These are phyloP conservation scores for Kingdonia uniflora DNA, from an alignment of 164 flowering plant species.

Conservation along the genomic window DNA sequence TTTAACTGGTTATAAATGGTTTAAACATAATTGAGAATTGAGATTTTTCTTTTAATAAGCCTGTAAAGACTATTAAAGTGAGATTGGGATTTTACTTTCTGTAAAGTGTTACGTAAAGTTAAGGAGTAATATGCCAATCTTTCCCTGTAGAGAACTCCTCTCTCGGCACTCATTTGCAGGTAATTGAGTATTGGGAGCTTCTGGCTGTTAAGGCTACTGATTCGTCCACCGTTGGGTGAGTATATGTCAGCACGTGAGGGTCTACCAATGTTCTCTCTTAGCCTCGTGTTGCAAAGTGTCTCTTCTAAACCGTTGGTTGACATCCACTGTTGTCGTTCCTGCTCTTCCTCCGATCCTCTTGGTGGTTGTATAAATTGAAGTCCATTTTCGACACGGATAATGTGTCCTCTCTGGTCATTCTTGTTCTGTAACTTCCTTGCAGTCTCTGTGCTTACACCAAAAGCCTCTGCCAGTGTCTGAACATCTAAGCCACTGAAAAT, in stretches of 20 bases:
- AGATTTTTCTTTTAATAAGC: too few relatives aligned
- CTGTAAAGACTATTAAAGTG: too few relatives aligned
- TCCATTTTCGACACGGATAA: slow-evolving; percentile 17
- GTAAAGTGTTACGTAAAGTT: too few relatives aligned
- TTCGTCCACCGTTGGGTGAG: slow-evolving; percentile 39
- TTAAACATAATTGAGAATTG: too few relatives aligned
- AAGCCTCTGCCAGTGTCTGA: slow-evolving; percentile 16
- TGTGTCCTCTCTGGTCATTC: slow-evolving; percentile 22
- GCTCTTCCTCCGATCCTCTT: neutral
- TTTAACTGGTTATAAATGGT: too few relatives aligned
- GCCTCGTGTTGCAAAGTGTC: slow-evolving; percentile 39
- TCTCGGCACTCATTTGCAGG: slow-evolving; percentile 43
- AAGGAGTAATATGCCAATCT: too few relatives aligned
- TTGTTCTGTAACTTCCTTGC: slow-evolving; percentile 18
- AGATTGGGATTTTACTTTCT: too few relatives aligned
- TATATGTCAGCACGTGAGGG: slow-evolving; percentile 42
- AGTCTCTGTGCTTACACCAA: slow-evolving; percentile 19
- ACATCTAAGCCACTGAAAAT: slow-evolving; percentile 27
- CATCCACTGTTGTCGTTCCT: neutral
- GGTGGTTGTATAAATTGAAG: slow-evolving; percentile 24
- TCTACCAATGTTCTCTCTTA: slow-evolving; percentile 42
- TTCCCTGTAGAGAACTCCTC: slow-evolving; percentile 48
- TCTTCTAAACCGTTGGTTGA: slow-evolving; percentile 49
- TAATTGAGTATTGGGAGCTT: slow-evolving; percentile 44
- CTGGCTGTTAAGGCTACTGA: slow-evolving; percentile 42